Evolutionary conservation across 177 flowering plant genomes (phyloP), one percentile per base, ranked within the genome.

Genomic region (Telopea speciosissima): DNA sequence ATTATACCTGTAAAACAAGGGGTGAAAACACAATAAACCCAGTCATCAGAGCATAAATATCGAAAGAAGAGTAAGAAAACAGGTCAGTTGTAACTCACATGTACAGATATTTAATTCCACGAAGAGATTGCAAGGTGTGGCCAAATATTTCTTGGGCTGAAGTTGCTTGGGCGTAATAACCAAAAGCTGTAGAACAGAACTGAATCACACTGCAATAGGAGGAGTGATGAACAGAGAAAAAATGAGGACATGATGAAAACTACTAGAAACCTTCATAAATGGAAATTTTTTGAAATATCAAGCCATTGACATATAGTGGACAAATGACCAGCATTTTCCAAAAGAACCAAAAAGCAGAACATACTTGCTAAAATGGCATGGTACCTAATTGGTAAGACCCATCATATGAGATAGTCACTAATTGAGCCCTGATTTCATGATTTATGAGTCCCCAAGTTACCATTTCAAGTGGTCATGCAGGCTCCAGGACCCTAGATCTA

Each of bases 111-210:
- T 84, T 91, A 73, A 96, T 91, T 76, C 97, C 98, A 23, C 95
- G 90, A 31, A 96, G 97, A 62, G 99, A 93, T 80, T 96, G 83
- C 82, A 96, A 78, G 9, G 98, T 96, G 85, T 96, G 99, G 71
- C 98, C 99, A 79, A 93, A 93, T 74, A 96, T 96, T 85, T 96
- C 99, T 73, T 91, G 96, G 24, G 98, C 99, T 8, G 98, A 93
- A 77, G 99, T 96, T 70, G 98, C 99, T 87, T 90, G 97, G 69
- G 99, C 91, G 84, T 93, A 93, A 80, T 89, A 93, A 64, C 85
- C 98, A 87, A 93, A 93, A 70, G 99, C 98, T 0, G 95, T 91
- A 62, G 98, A 78, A 23, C 99, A 93, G 81, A 96, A 96, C 79
- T 96, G 99, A 69, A 96, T 96, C 74, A 93, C 97, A 85, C 99